These are phyloP conservation scores for Saussurea involucrata DNA, from an alignment of 129 eudicot genomes.

Conservation along the genomic window DNA sequence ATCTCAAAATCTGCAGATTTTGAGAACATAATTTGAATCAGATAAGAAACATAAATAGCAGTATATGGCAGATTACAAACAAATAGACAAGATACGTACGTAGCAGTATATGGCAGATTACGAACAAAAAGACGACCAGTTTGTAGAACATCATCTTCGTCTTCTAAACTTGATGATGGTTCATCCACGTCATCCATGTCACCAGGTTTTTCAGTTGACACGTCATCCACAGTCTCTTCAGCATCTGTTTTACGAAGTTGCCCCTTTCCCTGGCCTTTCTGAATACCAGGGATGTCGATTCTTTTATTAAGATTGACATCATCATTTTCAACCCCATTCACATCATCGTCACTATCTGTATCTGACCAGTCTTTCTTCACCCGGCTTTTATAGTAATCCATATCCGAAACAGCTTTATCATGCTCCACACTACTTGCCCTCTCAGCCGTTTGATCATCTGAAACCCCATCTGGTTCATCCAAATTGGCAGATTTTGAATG, in stretches of 20 bases:
- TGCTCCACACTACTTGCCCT: conserved; percentile 18
- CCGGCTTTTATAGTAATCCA: conserved; percentile 84
- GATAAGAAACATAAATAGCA: background rate
- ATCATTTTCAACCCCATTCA: conserved; percentile 22
- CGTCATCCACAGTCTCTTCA: conserved; percentile 28
- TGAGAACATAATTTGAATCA: background rate
- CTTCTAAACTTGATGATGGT: conserved; percentile 42
- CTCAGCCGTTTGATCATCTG: conserved; percentile 25
- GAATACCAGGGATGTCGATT: background rate
- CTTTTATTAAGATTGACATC: conserved; percentile 9
- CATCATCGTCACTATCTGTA: conserved; percentile 50
- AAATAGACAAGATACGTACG: conserved; percentile 38
- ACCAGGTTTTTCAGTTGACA: conserved; percentile 25
- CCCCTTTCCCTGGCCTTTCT: background rate
- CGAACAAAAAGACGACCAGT: conserved; percentile 90
- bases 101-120: conserved; percentile 84
- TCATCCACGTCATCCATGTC: conserved; percentile 30
- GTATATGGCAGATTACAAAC: background rate
- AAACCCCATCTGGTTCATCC: conserved; percentile 23
- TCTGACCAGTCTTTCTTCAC: conserved; percentile 88
- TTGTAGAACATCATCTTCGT: conserved; percentile 49
- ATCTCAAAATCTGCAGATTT: background rate
- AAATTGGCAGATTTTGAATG: conserved; percentile 20
- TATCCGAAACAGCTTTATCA: conserved; percentile 55
- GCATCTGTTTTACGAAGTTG: conserved; percentile 15